A percentile compares a stretch with the other conserved stretches of the same genome.
Evolutionary conservation across 2,329 filamentous ascomycete genomes (phyloP).

Genomic region (Monosporascus sp.): DNA sequence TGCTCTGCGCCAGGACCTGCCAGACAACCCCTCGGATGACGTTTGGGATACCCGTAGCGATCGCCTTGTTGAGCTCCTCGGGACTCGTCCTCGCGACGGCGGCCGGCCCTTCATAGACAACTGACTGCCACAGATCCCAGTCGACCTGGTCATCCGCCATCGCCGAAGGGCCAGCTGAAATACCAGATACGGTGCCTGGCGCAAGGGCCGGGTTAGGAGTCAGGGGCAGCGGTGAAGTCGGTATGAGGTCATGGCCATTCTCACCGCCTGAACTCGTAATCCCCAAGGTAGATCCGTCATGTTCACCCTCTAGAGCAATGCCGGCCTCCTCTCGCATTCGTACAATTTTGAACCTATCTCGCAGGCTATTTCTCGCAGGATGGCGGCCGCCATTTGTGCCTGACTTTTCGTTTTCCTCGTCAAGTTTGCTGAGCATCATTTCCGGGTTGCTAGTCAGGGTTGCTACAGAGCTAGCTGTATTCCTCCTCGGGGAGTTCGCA

Average conservation of each 20-base stretch:
- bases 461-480: slow-evolving; percentile 74
- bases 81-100: slow-evolving; percentile 83
- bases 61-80: slow-evolving; percentile 84
- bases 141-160: slow-evolving; percentile 75
- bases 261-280: slow-evolving; percentile 22
- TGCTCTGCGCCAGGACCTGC: slow-evolving; percentile 95
- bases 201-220: slow-evolving; percentile 66
- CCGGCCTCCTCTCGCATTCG: slow-evolving; percentile 69
- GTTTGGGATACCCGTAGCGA: slow-evolving; percentile 87
- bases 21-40: slow-evolving; percentile 97
- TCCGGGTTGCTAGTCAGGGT: slow-evolving; percentile 78
- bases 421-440: slow-evolving; percentile 69
- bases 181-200: slow-evolving; percentile 79
- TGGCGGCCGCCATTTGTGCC: slow-evolving; percentile 38
- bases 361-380: slow-evolving; percentile 57
- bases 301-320: slow-evolving; percentile 45
- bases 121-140: slow-evolving; percentile 96
- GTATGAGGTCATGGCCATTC: slow-evolving; percentile 18
- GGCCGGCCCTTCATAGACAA: slow-evolving; percentile 89
- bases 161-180: slow-evolving; percentile 68
- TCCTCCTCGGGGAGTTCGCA: slow-evolving; percentile 50
- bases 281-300: slow-evolving; percentile 34
- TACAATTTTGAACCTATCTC: slow-evolving; percentile 73
- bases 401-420: slow-evolving; percentile 57
- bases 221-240: slow-evolving; percentile 49